Conservation (phyloP, 768 basidiomycete species). For the Mycena leptocephala region DNA sequence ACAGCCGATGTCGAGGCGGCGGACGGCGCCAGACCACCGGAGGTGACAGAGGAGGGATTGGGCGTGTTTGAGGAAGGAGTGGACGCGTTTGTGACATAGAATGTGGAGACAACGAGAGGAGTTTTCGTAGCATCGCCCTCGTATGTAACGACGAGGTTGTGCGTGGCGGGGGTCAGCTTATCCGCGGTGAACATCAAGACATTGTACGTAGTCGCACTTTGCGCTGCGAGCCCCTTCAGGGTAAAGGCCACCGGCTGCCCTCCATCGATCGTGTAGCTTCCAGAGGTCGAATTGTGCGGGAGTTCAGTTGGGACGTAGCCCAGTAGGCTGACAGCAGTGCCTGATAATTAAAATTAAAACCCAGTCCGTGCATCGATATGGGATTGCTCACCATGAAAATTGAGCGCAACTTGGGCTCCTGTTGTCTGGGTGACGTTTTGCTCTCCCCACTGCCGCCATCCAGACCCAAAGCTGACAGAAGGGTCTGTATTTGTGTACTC, state of each 20-base stretch:
- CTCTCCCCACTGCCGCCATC: slow-evolving; percentile 37
- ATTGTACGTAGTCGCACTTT: slow-evolving; percentile 34
- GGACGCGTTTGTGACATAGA: slow-evolving; percentile 37
- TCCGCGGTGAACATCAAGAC: slow-evolving; percentile 40
- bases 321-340: slow-evolving; percentile 43
- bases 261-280: slow-evolving; percentile 48
- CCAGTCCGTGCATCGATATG: not conserved
- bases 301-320: slow-evolving; percentile 44
- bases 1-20: not conserved
- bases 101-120: slow-evolving; percentile 42
- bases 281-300: slow-evolving; percentile 38
- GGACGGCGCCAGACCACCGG: not conserved
- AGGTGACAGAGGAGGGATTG: not conserved
- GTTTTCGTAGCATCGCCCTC: slow-evolving; percentile 37
- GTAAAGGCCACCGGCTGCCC: slow-evolving; percentile 28
- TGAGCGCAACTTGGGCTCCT: slow-evolving; percentile 40
- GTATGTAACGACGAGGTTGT: slow-evolving; percentile 43
- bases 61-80: slow-evolving; percentile 22
- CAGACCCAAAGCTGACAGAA: slow-evolving; percentile 36
- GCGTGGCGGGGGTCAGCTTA: slow-evolving; percentile 32
- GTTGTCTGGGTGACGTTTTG: slow-evolving; percentile 38
- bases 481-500: slow-evolving; percentile 35
- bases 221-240: slow-evolving; percentile 29
- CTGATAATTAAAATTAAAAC: slow-evolving; percentile 37
- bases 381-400: slow-evolving; percentile 43